Conservation (phyloP, 495 filamentous ascomycete genomes). For the Oidiodendron maius region DNA sequence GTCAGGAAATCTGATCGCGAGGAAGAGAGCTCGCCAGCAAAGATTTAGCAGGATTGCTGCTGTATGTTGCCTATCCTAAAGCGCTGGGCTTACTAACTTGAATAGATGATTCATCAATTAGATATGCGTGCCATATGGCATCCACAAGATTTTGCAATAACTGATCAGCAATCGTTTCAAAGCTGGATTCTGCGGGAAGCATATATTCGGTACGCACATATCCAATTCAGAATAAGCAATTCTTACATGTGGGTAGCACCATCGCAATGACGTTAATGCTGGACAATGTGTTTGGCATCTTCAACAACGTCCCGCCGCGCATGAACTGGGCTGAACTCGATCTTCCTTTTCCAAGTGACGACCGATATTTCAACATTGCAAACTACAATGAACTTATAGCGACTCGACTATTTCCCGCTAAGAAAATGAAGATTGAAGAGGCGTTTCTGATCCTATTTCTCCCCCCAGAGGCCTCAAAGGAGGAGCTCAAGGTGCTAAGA, state of each 20-base stretch:
- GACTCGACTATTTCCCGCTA: neutral
- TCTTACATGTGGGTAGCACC: slow-evolving; percentile 2
- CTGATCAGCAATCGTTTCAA: slow-evolving; percentile 13
- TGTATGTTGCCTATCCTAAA: slow-evolving; percentile 9
- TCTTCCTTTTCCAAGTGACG: slow-evolving; percentile 15
- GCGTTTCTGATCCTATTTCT: slow-evolving; percentile 17
- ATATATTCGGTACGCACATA: slow-evolving; percentile 12
- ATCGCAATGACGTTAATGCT: slow-evolving; percentile 17
- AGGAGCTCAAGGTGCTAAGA: slow-evolving; percentile 6
- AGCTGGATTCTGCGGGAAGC: slow-evolving; percentile 18
- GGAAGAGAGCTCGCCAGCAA: slow-evolving; percentile 19
- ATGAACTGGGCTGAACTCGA: slow-evolving; percentile 23
- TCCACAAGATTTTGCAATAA: slow-evolving; percentile 9
- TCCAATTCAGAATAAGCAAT: neutral
- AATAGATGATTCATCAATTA: slow-evolving; percentile 18
- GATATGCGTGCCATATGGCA: slow-evolving; percentile 16
- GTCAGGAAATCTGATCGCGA: slow-evolving; percentile 19
- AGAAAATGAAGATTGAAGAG: slow-evolving; percentile 19
- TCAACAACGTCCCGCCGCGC: slow-evolving; percentile 22
- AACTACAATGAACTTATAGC: slow-evolving; percentile 16
- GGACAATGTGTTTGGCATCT: slow-evolving; percentile 22
- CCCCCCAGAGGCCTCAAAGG: neutral
- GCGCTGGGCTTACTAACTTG: neutral
- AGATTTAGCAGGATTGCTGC: slow-evolving; percentile 17
- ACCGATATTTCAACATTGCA: slow-evolving; percentile 15